Conservation (phyloP, 2,329 filamentous ascomycete species). For the Sclerotinia borealis region DNA sequence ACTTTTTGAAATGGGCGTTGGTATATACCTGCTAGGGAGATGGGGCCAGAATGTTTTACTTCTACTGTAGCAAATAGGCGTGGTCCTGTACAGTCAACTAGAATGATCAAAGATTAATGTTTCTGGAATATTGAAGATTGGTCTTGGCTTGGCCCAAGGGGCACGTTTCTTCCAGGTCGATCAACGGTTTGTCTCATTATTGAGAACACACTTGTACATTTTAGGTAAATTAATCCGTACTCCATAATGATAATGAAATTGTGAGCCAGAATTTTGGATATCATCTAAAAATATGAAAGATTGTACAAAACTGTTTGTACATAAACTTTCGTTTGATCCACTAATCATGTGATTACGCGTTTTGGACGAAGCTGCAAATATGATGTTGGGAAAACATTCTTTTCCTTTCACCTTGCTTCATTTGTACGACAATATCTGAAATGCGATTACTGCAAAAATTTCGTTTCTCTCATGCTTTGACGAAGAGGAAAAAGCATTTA, state of each 20-base stretch:
- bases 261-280: too few species aligned
- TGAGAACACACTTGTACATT: too few species aligned
- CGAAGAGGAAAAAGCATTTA: background rate
- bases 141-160: too few species aligned
- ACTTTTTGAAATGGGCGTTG: slow-evolving; percentile 1
- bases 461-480: background rate
- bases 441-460: background rate
- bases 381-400: background rate
- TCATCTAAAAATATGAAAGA: too few species aligned
- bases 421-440: background rate
- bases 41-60: background rate
- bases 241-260: too few species aligned
- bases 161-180: too few species aligned
- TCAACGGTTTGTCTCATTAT: too few species aligned
- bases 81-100: background rate
- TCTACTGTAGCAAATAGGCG: background rate
- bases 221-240: too few species aligned
- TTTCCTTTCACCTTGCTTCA: background rate
- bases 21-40: background rate
- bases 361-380: background rate
- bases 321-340: background rate
- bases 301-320: background rate
- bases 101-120: background rate
- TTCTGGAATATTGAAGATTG: background rate
- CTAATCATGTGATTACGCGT: background rate